Conservation (phyloP, 2,329 filamentous ascomycete genomes). For the Macrophomina tecta region DNA sequence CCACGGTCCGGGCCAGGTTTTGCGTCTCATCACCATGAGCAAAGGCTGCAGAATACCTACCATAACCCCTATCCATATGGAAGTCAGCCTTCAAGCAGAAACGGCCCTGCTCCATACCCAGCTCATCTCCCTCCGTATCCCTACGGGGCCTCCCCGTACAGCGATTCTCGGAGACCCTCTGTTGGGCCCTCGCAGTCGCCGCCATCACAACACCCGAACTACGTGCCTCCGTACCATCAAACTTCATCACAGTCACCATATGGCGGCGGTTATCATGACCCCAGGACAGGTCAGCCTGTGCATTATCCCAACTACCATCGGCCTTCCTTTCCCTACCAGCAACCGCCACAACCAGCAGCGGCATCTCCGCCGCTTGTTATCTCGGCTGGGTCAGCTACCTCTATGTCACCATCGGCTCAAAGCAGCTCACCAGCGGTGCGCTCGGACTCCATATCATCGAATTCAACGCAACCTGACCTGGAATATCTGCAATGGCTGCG, state of each 20-base stretch:
- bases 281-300: background rate
- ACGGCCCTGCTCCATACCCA: background rate
- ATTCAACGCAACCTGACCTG: slow-evolving; percentile 16
- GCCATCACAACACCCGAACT: background rate
- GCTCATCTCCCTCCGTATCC: slow-evolving; percentile 18
- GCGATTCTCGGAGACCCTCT: slow-evolving; percentile 1
- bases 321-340: slow-evolving; percentile 15
- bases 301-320: slow-evolving; percentile 26
- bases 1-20: slow-evolving; percentile 7
- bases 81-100: slow-evolving; percentile 9
- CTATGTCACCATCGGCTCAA: slow-evolving; percentile 15
- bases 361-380: slow-evolving; percentile 2
- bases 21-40: background rate
- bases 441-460: slow-evolving; percentile 11
- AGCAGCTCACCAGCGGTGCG: slow-evolving; percentile 6
- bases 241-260: slow-evolving; percentile 19
- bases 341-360: background rate
- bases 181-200: slow-evolving; percentile 5
- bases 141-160: background rate
- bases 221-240: background rate
- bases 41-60: background rate
- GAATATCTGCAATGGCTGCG: slow-evolving; percentile 51
- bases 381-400: slow-evolving; percentile 5
- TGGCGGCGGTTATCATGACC: background rate
- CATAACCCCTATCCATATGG: background rate